Evolutionary conservation across 768 basidiomycete genomes (phyloP).

Genomic region (Megacollybia marginata): DNA sequence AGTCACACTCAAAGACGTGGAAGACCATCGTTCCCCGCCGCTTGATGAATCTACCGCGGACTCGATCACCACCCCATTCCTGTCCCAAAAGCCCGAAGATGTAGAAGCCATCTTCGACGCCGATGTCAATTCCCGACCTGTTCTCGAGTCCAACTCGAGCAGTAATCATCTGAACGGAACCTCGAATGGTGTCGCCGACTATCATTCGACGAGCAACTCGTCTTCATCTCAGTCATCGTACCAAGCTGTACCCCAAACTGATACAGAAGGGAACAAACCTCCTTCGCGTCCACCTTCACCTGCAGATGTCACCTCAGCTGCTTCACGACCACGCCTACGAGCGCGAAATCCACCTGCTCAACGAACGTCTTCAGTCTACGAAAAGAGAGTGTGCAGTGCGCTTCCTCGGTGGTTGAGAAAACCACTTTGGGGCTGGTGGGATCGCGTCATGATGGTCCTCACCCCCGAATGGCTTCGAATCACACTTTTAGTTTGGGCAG

Average conservation of each 20-base stretch:
- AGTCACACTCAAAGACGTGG: constrained; percentile 67
- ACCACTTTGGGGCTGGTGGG: constrained; percentile 63
- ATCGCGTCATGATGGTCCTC: constrained; percentile 63
- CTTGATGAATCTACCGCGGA: constrained; percentile 7
- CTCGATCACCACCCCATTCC: constrained; percentile 18
- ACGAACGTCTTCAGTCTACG: constrained; percentile 33
- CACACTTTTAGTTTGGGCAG: constrained; percentile 71
- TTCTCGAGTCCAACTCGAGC: background rate
- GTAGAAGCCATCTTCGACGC: background rate
- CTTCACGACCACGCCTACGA: background rate
- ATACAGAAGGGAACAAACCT: background rate
- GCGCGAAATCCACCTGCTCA: background rate
- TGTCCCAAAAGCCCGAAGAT: background rate
- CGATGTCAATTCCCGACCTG: background rate
- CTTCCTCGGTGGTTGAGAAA: constrained; percentile 49
- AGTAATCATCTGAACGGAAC: background rate
- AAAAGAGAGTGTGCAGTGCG: constrained; percentile 32
- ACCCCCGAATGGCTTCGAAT: constrained; percentile 69
- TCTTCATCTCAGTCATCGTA: background rate
- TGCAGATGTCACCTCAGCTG: background rate
- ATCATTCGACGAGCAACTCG: constrained; percentile 3
- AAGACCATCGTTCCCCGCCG: constrained; percentile 24
- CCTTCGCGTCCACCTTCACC: background rate
- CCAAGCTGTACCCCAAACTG: too few species aligned
- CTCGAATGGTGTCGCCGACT: constrained; percentile 1